Percentiles rank a stretch among this genome's conserved stretches.
Evolutionary conservation across 2,329 filamentous ascomycete genomes (phyloP).

Genomic region (Huntiella bhutanensis): DNA sequence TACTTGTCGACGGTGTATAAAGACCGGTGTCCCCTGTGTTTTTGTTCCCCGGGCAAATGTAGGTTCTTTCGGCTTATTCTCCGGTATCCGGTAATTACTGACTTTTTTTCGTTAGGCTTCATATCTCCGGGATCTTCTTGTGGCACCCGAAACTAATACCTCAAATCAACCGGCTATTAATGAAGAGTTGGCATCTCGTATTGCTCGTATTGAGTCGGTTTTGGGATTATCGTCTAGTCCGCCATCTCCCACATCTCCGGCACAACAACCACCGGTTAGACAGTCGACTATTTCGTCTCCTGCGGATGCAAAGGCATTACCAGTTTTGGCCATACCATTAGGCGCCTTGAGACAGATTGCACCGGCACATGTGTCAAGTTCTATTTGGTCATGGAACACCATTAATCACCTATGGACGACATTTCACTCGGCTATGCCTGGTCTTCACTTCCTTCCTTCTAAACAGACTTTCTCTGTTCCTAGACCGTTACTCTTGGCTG

Average conservation of each 20-base stretch:
- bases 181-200: slow-evolving; percentile 10
- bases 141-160: slow-evolving; percentile 12
- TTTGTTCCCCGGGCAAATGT: slow-evolving; percentile 24
- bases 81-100: background rate
- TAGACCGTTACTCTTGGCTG: slow-evolving; percentile 23
- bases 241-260: background rate
- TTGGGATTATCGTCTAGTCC: slow-evolving; percentile 13
- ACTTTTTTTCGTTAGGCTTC: slow-evolving; percentile 3
- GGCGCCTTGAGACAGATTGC: background rate
- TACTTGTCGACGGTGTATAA: slow-evolving; percentile 19
- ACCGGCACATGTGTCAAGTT: slow-evolving; percentile 3
- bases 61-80: slow-evolving; percentile 10
- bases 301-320: no score
- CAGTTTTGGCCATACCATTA: no score
- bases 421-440: slow-evolving; percentile 26
- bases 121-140: slow-evolving; percentile 8
- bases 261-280: background rate
- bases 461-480: slow-evolving; percentile 25
- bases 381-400: slow-evolving; percentile 19
- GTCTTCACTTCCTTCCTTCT: slow-evolving; percentile 25
- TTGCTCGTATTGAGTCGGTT: slow-evolving; percentile 16
- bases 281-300: no score
- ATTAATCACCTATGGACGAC: slow-evolving; percentile 19
- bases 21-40: slow-evolving; percentile 20
- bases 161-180: slow-evolving; percentile 11